These are phyloP conservation scores for Galium porrigens DNA, from an alignment of 305 asterid genomes.

Conservation along the genomic window DNA sequence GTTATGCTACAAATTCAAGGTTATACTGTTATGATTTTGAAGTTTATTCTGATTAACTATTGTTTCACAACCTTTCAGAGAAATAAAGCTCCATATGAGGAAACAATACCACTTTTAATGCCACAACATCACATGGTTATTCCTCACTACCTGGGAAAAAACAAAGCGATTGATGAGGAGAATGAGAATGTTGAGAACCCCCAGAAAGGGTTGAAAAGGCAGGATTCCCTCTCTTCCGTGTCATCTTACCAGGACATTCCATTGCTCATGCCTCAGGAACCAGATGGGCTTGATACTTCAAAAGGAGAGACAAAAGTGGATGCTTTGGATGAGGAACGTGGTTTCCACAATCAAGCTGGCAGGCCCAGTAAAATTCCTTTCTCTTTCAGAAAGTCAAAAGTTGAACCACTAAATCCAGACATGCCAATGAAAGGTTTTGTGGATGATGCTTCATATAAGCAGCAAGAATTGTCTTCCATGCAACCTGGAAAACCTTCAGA, in stretches of 20 bases:
- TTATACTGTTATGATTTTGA: slow-evolving; percentile 6
- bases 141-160: slow-evolving; percentile 91
- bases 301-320: slow-evolving; percentile 37
- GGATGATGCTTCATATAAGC: slow-evolving; percentile 43
- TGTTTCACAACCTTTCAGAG: slow-evolving; percentile 42
- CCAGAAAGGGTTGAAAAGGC: slow-evolving; percentile 24
- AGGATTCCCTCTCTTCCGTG: slow-evolving; percentile 41
- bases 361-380: slow-evolving; percentile 48
- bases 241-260: slow-evolving; percentile 71
- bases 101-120: slow-evolving; percentile 72
- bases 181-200: slow-evolving; percentile 22
- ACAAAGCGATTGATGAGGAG: slow-evolving; percentile 34
- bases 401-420: slow-evolving; percentile 51
- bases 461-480: slow-evolving; percentile 38
- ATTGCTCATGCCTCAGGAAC: slow-evolving; percentile 79
- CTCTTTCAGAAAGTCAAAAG: slow-evolving; percentile 57
- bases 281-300: slow-evolving; percentile 31
- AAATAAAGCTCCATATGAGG: slow-evolving; percentile 79
- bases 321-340: slow-evolving; percentile 24
- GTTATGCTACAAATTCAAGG: background rate
- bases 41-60: slow-evolving; percentile 19
- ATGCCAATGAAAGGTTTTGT: slow-evolving; percentile 90
- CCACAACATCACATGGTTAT: slow-evolving; percentile 97
- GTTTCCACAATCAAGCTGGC: slow-evolving; percentile 49
- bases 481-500: slow-evolving; percentile 36